Evolutionary conservation across 2,329 filamentous ascomycete species (phyloP).

Genomic region (Diaporthe nobilis): DNA sequence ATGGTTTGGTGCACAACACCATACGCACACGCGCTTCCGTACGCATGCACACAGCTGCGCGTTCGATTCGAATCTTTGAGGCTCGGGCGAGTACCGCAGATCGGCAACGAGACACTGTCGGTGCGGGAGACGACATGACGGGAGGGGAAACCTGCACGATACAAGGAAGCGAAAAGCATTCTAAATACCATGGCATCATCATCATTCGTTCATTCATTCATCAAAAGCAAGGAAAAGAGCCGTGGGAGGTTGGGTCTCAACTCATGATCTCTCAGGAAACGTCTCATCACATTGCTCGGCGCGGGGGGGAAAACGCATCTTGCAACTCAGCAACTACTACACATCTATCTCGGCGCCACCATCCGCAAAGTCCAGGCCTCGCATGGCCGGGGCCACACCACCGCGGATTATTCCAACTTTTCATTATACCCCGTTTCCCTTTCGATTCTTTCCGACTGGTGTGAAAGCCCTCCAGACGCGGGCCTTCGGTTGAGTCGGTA

Average conservation of each 20-base stretch:
- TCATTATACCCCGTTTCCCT: slow-evolving; percentile 20
- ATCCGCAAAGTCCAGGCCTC: not conserved
- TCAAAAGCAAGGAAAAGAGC: slow-evolving; percentile 34
- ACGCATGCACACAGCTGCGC: slow-evolving; percentile 12
- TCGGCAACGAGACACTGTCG: slow-evolving; percentile 12
- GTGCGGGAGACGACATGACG: slow-evolving; percentile 15
- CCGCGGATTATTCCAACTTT: slow-evolving; percentile 5
- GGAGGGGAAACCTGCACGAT: slow-evolving; percentile 30
- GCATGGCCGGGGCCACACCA: not conserved
- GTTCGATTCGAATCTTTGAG: slow-evolving; percentile 25
- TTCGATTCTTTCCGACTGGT: slow-evolving; percentile 13
- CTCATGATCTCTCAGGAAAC: slow-evolving; percentile 31
- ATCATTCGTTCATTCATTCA: slow-evolving; percentile 22
- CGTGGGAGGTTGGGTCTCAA: slow-evolving; percentile 32
- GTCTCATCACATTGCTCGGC: slow-evolving; percentile 36
- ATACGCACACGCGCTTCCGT: not conserved
- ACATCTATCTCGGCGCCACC: slow-evolving; percentile 32
- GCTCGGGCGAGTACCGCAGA: slow-evolving; percentile 10
- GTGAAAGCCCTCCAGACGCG: not conserved
- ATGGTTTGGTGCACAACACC: slow-evolving; percentile 35
- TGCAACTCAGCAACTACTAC: slow-evolving; percentile 32
- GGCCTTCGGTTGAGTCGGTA: not conserved
- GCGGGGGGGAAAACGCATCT: slow-evolving; percentile 35
- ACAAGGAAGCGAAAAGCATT: slow-evolving; percentile 33
- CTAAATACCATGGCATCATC: slow-evolving; percentile 27